Percentiles rank a stretch among this genome's conserved stretches.
These are phyloP conservation scores for Sutorius australiensis DNA, from an alignment of 768 basidiomycete genomes.

Conservation along the genomic window DNA sequence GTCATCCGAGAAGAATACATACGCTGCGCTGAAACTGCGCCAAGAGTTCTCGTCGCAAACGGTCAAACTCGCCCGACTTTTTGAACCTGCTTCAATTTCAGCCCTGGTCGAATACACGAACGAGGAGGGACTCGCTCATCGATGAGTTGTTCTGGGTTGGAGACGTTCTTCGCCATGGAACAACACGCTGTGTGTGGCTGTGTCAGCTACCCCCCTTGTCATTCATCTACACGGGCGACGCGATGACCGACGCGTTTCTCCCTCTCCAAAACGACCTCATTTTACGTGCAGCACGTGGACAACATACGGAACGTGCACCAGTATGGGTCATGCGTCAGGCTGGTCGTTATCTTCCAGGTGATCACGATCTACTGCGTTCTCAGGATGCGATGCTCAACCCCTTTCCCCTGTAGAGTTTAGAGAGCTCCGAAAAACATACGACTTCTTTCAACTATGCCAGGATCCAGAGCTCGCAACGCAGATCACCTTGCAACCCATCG, in stretches of 20 bases:
- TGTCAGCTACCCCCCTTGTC: background rate
- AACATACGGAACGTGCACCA: constrained; percentile 87
- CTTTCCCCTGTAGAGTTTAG: constrained; percentile 66
- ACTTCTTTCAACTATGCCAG: constrained; percentile 94
- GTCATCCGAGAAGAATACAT: constrained; percentile 19
- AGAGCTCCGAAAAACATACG: constrained; percentile 77
- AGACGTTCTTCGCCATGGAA: constrained; percentile 42
- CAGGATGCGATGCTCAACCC: background rate
- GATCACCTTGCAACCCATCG: constrained; percentile 91
- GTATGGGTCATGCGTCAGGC: constrained; percentile 99
- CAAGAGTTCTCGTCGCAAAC: constrained; percentile 61
- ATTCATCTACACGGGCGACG: no score
- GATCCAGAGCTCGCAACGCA: constrained; percentile 86
- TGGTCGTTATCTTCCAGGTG: constrained; percentile 91
- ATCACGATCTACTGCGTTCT: constrained; percentile 14
- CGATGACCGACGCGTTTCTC: constrained; percentile 50
- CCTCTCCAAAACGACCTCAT: constrained; percentile 83
- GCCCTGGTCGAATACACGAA: background rate
- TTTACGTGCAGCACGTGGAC: constrained; percentile 85
- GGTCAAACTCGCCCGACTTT: constrained; percentile 76
- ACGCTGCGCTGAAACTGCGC: constrained; percentile 61
- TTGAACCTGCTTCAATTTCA: constrained; percentile 55
- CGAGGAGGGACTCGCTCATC: constrained; percentile 47
- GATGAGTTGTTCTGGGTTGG: constrained; percentile 57
- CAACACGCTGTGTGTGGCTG: constrained; percentile 14